Conservation (phyloP, 495 filamentous ascomycete species). For the Pyronema domesticum region DNA sequence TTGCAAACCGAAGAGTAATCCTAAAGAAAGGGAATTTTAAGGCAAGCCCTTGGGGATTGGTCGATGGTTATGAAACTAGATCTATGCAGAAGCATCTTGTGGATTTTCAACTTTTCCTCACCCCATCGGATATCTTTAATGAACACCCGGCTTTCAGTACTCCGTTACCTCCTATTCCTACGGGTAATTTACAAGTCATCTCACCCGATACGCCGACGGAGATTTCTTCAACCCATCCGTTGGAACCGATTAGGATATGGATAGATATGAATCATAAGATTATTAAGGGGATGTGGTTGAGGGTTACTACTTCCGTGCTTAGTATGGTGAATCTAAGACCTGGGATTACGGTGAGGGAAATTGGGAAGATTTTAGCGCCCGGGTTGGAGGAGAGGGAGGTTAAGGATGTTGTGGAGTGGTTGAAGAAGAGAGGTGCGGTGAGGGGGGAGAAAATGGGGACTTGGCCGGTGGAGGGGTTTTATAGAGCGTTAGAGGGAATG, state of each 20-base stretch:
- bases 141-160: constrained; percentile 4
- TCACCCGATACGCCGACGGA: too few relatives aligned
- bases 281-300: constrained; percentile 23
- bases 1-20: constrained; percentile 17
- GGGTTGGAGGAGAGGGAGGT: constrained; percentile 17
- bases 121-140: constrained; percentile 11
- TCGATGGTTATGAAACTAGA: constrained; percentile 23
- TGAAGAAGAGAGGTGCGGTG: constrained; percentile 9
- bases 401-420: constrained; percentile 10
- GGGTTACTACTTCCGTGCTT: constrained; percentile 18
- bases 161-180: constrained; percentile 15
- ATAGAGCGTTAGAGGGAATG: background rate
- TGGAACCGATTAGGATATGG: constrained; percentile 22
- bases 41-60: constrained; percentile 15
- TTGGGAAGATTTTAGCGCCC: constrained; percentile 16
- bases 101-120: constrained; percentile 20
- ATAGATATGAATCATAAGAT: constrained; percentile 18
- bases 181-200: too few relatives aligned
- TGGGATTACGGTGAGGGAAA: constrained; percentile 17
- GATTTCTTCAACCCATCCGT: background rate
- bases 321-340: constrained; percentile 17
- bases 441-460: background rate
- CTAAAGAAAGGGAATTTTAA: constrained; percentile 18
- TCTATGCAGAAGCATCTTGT: constrained; percentile 23
- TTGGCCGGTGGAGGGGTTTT: constrained; percentile 1